phyloP scores from a whole-genome alignment of 805 yeast genomes.

The Wickerhamiella kurtzmanii region DNA sequence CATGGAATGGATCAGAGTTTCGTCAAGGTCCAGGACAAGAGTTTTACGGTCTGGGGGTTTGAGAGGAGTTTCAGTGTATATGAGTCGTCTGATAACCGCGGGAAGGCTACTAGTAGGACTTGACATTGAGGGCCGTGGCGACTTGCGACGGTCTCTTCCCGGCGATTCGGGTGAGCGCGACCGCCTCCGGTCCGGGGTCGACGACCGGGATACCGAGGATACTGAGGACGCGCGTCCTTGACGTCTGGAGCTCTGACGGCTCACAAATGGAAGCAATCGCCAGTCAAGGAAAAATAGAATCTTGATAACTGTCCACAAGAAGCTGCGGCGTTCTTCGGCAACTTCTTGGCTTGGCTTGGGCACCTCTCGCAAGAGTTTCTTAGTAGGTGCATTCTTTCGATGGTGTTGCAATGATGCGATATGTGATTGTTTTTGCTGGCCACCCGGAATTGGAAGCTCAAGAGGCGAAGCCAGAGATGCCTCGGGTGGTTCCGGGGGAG shows the following conservation, averaged over 20 bases:
- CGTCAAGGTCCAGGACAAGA: constrained; percentile 80
- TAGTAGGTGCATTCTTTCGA: not conserved
- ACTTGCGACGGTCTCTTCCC: not conserved
- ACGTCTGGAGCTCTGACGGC: not conserved
- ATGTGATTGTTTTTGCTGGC: too few relatives aligned
- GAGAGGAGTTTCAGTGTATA: not conserved
- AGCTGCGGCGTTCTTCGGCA: not conserved
- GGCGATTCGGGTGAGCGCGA: not conserved
- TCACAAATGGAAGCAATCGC: not conserved
- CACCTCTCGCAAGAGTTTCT: not conserved
- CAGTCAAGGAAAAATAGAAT: not conserved
- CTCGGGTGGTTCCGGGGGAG: not conserved
- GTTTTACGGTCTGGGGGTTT: constrained; percentile 35
- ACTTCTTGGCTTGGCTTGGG: not conserved
- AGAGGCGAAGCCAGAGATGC: too few relatives aligned
- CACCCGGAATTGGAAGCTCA: too few relatives aligned
- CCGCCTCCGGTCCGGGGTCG: not conserved
- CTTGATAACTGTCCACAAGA: not conserved
- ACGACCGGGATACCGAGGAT: not conserved
- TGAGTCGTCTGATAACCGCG: not conserved
- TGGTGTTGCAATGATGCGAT: not conserved
- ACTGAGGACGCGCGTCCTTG: not conserved
- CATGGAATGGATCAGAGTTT: constrained; percentile 83
- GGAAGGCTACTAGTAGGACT: not conserved
- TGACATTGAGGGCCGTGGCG: not conserved